Base-by-base conservation (phyloP, 768 basidiomycete species). In the Leccinellum luteum region DNA sequence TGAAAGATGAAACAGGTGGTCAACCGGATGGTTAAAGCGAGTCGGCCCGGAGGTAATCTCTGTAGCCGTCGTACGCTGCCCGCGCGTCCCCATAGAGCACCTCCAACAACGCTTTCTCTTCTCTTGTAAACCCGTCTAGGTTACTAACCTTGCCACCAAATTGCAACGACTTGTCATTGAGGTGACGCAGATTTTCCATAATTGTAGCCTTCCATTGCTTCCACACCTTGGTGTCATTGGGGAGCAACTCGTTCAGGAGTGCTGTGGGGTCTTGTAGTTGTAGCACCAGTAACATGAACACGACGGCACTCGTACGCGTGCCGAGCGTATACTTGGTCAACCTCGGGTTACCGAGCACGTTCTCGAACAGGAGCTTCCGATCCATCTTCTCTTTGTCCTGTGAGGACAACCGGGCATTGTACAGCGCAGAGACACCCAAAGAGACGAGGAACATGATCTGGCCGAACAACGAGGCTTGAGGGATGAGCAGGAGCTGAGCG, bases 391-490 rank as follows among this genome's bases (percentile, higher is more conserved):
- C 62, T 15, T 53, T 62, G 19, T 77, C 76, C 73, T 76, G 54
- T 1, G 64, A 65, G 0, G 68, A 65, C 3, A 68, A 25, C 51
- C 53, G 65, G 0, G 48, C 32, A n/a, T 67, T 73, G 57, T 69
- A 71, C 1, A 64, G 10, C 50, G 69, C 69, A 0, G 72, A 73
- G 1, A 66, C 58, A 2, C 61, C 69, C 5, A 73, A 54, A 5
- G 69, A 65, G 1, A 44, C 5, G 14, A 73, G 56, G 58, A 73
- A 73, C 63, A 73, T 63, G 54, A 68, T 35, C 49, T 73, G 72
- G 1, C 72, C 72, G 14, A 70, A 67, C 15, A 70, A 41, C 6
- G 62, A 60, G 1, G 65, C 67, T 57, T 73, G 70, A 0, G 72
- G 66, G 10, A 71, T 69, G n/a, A 73, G 64, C 23, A 73, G 57